A percentile compares a stretch with the other conserved stretches of the same genome.
Evolutionary conservation across 495 filamentous ascomycete species (phyloP).

Genomic region (Xylaria bambusicola): DNA sequence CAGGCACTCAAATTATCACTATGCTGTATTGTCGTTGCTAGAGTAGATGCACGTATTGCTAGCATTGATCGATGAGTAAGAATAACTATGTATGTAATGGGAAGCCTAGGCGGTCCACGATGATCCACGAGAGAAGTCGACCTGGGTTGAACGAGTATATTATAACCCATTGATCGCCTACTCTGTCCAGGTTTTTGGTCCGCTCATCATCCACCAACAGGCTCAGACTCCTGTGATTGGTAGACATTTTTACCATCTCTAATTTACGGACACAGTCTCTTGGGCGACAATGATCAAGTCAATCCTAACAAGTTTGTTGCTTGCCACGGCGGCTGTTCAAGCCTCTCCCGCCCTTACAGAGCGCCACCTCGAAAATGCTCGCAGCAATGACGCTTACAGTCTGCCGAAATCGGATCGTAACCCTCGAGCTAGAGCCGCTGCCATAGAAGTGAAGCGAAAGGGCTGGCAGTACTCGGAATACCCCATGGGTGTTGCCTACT

Average conservation of each 20-base stretch:
- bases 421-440: constrained; percentile 5
- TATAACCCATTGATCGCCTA: neutral
- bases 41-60: constrained; percentile 2
- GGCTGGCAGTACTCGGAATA: constrained; percentile 15
- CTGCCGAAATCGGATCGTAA: constrained; percentile 6
- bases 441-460: constrained; percentile 11
- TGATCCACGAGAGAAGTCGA: no score
- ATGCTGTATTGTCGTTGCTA: neutral
- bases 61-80: neutral
- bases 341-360: constrained; percentile 14
- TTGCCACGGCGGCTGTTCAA: constrained; percentile 12
- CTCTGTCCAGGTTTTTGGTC: neutral
- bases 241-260: neutral
- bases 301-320: constrained; percentile 5
- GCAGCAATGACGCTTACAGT: constrained; percentile 3
- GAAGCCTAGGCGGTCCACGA: neutral
- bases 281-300: constrained; percentile 7
- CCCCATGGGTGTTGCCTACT: constrained; percentile 14
- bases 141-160: neutral
- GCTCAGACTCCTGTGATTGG: neutral
- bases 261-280: neutral
- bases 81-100: neutral
- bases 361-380: neutral
- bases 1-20: neutral
- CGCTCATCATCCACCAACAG: neutral